Evolutionary conservation across 2,329 filamentous ascomycete species (phyloP).

Genomic region (Fusarium sublunatum): DNA sequence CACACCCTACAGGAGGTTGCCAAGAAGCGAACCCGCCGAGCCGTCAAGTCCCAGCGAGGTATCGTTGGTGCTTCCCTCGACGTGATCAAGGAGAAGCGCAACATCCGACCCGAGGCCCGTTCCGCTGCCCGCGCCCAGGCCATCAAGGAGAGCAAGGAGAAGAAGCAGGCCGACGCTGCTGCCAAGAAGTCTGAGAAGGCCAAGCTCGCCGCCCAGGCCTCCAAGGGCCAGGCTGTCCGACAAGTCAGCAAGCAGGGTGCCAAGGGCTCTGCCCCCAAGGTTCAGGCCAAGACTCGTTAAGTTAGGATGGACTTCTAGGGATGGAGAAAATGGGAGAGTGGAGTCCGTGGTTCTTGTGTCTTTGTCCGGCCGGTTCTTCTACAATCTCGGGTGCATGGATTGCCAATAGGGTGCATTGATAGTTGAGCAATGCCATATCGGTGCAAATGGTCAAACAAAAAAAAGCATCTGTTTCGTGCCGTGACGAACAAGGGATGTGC

Average conservation of each 20-base stretch:
- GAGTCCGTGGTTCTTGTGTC: conserved; percentile 58
- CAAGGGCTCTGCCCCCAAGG: conserved; percentile 89
- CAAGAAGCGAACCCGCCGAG: conserved; percentile 99
- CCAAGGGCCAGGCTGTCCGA: conserved; percentile 81
- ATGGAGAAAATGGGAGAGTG: conserved; percentile 47
- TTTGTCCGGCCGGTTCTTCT: conserved; percentile 57
- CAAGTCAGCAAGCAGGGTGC: conserved; percentile 97
- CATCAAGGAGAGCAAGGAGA: conserved; percentile 98
- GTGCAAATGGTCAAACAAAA: conserved; percentile 51
- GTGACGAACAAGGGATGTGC: conserved; percentile 32
- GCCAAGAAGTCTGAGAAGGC: conserved; percentile 99
- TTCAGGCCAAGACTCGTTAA: conserved; percentile 84
- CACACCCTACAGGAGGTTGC: conserved; percentile 84
- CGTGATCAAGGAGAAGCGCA: conserved; percentile 99
- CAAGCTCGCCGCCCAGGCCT: conserved; percentile 80
- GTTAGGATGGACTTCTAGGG: conserved; percentile 31
- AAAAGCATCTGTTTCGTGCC: conserved; percentile 26
- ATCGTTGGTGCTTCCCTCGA: conserved; percentile 99
- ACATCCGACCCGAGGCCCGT: conserved; percentile 94
- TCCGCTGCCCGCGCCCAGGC: conserved; percentile 87
- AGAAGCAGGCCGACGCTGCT: conserved; percentile 88
- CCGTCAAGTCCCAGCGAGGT: conserved; percentile 98
- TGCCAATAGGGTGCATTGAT: conserved; percentile 57
- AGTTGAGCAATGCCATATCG: conserved; percentile 54
- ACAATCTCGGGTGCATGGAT: conserved; percentile 57